Conservation (phyloP, 2,329 filamentous ascomycete species). For the Verticillium isaacii region DNA sequence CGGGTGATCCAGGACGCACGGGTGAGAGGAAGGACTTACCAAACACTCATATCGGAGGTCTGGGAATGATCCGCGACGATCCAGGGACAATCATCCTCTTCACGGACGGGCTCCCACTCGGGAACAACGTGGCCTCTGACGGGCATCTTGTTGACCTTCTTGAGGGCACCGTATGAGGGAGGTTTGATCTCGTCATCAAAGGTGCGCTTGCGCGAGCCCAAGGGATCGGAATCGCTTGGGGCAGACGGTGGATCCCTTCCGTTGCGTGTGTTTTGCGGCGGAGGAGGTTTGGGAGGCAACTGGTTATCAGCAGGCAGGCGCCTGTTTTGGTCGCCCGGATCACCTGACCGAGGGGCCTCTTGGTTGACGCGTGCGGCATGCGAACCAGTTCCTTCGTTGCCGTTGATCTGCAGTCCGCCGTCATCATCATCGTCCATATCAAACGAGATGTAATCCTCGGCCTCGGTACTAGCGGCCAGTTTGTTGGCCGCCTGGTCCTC, state of each 20-base stretch:
- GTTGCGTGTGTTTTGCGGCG: slow-evolving; percentile 14
- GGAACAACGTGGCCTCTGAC: slow-evolving; percentile 43
- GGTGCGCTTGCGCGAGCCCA: slow-evolving; percentile 71
- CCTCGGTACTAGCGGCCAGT: slow-evolving; percentile 47
- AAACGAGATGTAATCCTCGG: slow-evolving; percentile 87
- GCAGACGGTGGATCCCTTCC: slow-evolving; percentile 19
- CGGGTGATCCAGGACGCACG: not conserved
- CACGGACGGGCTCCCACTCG: slow-evolving; percentile 44
- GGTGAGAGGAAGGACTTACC: slow-evolving; percentile 38
- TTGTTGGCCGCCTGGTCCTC: slow-evolving; percentile 42
- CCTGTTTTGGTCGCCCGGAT: not conserved
- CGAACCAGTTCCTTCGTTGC: not conserved
- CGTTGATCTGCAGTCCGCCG: slow-evolving; percentile 16
- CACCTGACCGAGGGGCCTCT: not conserved
- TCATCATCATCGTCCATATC: slow-evolving; percentile 58
- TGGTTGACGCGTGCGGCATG: not conserved
- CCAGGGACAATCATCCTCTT: slow-evolving; percentile 59
- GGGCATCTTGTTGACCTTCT: slow-evolving; percentile 44
- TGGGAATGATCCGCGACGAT: slow-evolving; percentile 47
- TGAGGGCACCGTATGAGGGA: slow-evolving; percentile 46
- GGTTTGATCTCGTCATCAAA: slow-evolving; percentile 63
- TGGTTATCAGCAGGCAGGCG: not conserved
- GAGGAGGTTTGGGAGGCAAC: slow-evolving; percentile 13
- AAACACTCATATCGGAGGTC: slow-evolving; percentile 47
- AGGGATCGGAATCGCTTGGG: slow-evolving; percentile 29